Percentiles rank a stretch among this genome's conserved stretches.
These are phyloP conservation scores for Haematococcus lacustris DNA, from an alignment of 139 green algal species.

Conservation along the genomic window DNA sequence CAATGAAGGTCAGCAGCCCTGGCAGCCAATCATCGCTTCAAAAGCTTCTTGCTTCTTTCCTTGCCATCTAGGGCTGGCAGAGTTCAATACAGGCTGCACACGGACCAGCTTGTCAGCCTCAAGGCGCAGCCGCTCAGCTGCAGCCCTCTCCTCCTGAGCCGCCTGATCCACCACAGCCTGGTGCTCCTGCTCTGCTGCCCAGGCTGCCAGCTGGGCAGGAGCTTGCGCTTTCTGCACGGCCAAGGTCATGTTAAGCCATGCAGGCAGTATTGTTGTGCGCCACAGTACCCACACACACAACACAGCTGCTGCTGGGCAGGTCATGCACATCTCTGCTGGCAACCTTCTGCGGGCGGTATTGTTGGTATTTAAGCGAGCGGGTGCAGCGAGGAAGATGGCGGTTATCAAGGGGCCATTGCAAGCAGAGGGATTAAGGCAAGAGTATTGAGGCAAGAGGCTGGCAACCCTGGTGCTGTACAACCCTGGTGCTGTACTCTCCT, in stretches of 20 bases:
- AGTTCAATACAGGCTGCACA: too few species aligned
- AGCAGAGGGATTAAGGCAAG: too few species aligned
- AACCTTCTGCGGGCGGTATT: conserved; percentile 6
- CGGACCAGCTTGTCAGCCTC: background rate
- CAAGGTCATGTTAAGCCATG: conserved; percentile 15
- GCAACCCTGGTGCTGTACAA: background rate
- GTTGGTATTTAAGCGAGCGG: too few species aligned
- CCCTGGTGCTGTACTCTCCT: too few species aligned
- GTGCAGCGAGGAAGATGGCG: background rate
- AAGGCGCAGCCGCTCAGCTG: background rate
- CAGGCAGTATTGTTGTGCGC: conserved; percentile 11
- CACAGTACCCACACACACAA: conserved; percentile 12
- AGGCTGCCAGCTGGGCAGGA: background rate
- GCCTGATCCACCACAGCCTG: conserved; percentile 6
- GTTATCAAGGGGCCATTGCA: background rate
- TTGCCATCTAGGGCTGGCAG: too few species aligned
- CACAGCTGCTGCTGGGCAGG: too few species aligned
- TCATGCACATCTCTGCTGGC: too few species aligned
- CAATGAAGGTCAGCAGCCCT: background rate
- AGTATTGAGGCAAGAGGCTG: background rate
- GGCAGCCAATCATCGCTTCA: background rate
- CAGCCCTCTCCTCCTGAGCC: background rate
- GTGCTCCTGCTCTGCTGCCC: too few species aligned
- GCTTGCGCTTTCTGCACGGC: conserved; percentile 15
- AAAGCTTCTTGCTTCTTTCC: too few species aligned